These are phyloP conservation scores for Flaveria ramosissima DNA, from an alignment of 129 eudicot species.

Conservation along the genomic window DNA sequence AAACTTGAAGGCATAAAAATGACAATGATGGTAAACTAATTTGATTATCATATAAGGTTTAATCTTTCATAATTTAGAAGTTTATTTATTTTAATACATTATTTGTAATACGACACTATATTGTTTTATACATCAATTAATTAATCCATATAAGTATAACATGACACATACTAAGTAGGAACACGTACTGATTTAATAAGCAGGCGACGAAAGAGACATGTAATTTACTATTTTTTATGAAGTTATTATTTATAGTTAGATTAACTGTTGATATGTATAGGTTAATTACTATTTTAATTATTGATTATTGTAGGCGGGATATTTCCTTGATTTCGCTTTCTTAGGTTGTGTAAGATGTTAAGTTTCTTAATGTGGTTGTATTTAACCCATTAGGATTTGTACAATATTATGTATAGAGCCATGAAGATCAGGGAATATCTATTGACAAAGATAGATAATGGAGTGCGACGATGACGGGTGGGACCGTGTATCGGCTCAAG, in stretches of 20 bases:
- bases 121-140: neutral
- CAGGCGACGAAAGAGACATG: neutral
- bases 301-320: too few species aligned
- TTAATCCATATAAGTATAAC: neutral
- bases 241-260: too few species aligned
- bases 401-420: neutral
- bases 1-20: too few species aligned
- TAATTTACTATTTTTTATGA: neutral
- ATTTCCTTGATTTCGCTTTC: neutral
- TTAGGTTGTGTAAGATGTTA: neutral
- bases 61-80: too few species aligned
- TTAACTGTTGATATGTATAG: too few species aligned
- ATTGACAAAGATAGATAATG: neutral
- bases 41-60: too few species aligned
- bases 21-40: too few species aligned
- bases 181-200: neutral
- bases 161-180: neutral
- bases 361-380: neutral
- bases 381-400: neutral
- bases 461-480: neutral
- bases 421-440: conserved; percentile 1
- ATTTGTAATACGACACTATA: too few species aligned
- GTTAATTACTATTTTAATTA: too few species aligned
- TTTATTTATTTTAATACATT: too few species aligned
- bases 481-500: neutral